phyloP scores from a whole-genome alignment of 768 basidiomycete species.

The Panaeolus cyanescens region DNA sequence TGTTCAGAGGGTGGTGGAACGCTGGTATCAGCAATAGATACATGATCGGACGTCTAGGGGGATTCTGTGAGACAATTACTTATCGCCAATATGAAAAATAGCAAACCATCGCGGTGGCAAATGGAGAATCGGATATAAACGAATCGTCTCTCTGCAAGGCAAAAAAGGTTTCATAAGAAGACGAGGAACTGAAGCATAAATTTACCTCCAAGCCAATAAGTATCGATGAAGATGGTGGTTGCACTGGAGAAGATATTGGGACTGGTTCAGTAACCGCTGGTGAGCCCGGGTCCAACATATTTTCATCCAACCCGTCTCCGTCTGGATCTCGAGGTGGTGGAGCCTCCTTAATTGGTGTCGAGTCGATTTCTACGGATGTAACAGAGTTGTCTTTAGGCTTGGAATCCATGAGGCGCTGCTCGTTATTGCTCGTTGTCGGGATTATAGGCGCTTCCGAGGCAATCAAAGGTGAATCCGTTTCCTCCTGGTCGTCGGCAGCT shows the following conservation, averaged over 20 bases:
- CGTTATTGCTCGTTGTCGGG: not conserved
- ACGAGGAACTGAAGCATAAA: not conserved
- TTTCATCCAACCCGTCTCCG: not conserved
- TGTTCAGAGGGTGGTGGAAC: not conserved
- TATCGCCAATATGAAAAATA: constrained; percentile 1
- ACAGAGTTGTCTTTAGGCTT: not conserved
- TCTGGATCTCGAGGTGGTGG: not conserved
- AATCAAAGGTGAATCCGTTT: not conserved
- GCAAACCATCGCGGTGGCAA: not conserved
- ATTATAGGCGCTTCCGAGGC: constrained; percentile 4
- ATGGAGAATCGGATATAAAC: not conserved
- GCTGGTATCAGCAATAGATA: not conserved
- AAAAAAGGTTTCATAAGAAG: constrained; percentile 2
- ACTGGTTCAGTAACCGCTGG: constrained; percentile 22
- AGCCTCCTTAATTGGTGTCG: not conserved
- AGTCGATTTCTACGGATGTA: not conserved
- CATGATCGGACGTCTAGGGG: constrained; percentile 1
- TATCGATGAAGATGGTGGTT: not conserved
- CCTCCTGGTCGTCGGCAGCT: constrained; percentile 1
- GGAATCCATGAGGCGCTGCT: not conserved
- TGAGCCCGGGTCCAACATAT: constrained; percentile 12
- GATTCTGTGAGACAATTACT: not conserved
- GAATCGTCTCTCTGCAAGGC: not conserved
- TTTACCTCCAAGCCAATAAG: not conserved
- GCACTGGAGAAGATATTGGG: constrained; percentile 17